phyloP scores from a whole-genome alignment of 2,329 filamentous ascomycete genomes.

The Nannizziopsis arthrosporioides region DNA sequence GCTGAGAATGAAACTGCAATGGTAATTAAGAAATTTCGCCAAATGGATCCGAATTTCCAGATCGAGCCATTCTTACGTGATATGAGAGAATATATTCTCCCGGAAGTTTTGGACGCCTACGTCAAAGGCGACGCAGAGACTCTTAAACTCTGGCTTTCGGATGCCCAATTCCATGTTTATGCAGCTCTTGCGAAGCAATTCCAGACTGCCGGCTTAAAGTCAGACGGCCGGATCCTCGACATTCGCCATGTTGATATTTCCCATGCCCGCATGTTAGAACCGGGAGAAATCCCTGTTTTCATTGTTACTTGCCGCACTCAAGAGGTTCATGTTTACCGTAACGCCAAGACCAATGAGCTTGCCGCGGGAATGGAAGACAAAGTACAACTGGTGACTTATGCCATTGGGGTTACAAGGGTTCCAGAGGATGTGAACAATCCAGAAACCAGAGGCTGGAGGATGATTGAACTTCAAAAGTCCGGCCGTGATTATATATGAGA shows the following conservation, averaged over 20 bases:
- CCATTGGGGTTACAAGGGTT: slow-evolving; percentile 86
- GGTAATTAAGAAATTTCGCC: slow-evolving; percentile 95
- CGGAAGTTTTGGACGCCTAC: slow-evolving; percentile 93
- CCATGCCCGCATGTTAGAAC: slow-evolving; percentile 37
- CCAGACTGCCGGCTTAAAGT: slow-evolving; percentile 81
- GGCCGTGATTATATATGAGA: slow-evolving; percentile 72
- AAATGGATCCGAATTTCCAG: slow-evolving; percentile 91
- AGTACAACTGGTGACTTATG: slow-evolving; percentile 95
- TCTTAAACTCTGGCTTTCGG: slow-evolving; percentile 87
- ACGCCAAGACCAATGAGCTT: slow-evolving; percentile 76
- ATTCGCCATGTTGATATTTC: slow-evolving; percentile 79
- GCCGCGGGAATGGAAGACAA: slow-evolving; percentile 98
- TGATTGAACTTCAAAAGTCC: slow-evolving; percentile 98
- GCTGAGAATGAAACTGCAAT: slow-evolving; percentile 95
- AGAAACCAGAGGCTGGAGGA: slow-evolving; percentile 88
- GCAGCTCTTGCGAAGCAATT: slow-evolving; percentile 96
- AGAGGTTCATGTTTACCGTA: slow-evolving; percentile 93
- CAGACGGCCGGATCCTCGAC: slow-evolving; percentile 87
- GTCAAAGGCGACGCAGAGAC: slow-evolving; percentile 91
- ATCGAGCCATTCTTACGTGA: slow-evolving; percentile 90
- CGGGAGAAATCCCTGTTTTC: slow-evolving; percentile 62
- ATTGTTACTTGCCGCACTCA: slow-evolving; percentile 94
- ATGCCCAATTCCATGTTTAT: slow-evolving; percentile 92
- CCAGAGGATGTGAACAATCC: slow-evolving; percentile 94
- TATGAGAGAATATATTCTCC: slow-evolving; percentile 93